These are phyloP conservation scores for Blastocystis sp. DNA, from an alignment of 352 stramenopile species.

Conservation along the genomic window DNA sequence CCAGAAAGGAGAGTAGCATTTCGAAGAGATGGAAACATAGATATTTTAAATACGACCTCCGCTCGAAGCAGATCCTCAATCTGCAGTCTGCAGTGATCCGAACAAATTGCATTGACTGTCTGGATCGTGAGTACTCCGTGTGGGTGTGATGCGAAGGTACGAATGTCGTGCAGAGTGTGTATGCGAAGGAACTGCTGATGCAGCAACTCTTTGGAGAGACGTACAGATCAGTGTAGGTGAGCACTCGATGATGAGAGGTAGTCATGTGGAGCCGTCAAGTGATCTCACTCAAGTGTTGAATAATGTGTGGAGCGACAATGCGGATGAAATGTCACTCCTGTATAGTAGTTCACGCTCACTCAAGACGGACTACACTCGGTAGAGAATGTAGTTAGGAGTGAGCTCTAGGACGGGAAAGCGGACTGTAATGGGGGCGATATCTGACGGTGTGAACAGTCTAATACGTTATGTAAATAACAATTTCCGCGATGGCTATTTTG, in stretches of 20 bases:
- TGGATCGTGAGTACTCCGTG: conserved; percentile 73
- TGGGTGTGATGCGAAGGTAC: conserved; percentile 66
- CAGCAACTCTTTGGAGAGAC: conserved; percentile 71
- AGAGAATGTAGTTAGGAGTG: not conserved
- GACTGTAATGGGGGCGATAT: conserved; percentile 80
- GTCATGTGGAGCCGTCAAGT: not conserved
- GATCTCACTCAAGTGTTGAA: conserved; percentile 75
- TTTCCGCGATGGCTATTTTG: conserved; percentile 83
- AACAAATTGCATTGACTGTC: conserved; percentile 96
- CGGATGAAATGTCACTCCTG: conserved; percentile 82
- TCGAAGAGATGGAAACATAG: conserved; percentile 72
- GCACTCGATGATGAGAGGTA: not conserved
- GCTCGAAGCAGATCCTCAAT: conserved; percentile 62
- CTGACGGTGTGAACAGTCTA: conserved; percentile 87
- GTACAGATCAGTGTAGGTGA: conserved; percentile 55
- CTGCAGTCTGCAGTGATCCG: conserved; percentile 82
- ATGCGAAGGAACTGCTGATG: conserved; percentile 78
- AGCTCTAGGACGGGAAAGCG: conserved; percentile 76
- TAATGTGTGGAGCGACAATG: conserved; percentile 87
- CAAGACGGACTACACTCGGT: conserved; percentile 88
- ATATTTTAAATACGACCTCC: conserved; percentile 66
- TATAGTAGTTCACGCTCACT: conserved; percentile 86
- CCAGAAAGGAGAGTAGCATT: conserved; percentile 68
- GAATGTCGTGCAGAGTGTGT: conserved; percentile 89
- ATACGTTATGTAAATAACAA: conserved; percentile 90